Evolutionary conservation across 352 stramenopile genomes (phyloP).

Genomic region (Phytophthora aleatoria): DNA sequence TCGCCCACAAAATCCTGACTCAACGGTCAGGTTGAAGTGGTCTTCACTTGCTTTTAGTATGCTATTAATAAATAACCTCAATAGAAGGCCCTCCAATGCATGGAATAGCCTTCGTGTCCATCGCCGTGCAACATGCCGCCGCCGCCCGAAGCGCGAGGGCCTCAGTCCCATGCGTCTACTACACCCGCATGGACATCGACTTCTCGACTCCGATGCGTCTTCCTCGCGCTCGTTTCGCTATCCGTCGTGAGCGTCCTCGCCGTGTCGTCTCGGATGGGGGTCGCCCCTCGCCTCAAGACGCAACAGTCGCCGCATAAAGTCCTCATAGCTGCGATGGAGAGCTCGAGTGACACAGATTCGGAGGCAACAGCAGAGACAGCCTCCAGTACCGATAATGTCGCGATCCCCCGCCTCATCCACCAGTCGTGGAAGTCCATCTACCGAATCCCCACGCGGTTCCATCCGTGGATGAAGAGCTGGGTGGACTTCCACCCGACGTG

Average conservation of each 20-base stretch:
- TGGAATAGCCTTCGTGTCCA: background rate
- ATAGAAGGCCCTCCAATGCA: constrained; percentile 6
- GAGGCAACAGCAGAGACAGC: background rate
- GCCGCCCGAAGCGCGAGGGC: background rate
- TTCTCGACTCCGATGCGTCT: constrained; percentile 21
- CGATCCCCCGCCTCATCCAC: constrained; percentile 58
- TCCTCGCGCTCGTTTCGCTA: constrained; percentile 29
- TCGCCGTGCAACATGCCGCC: background rate
- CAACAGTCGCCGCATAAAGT: background rate
- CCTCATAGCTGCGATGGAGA: background rate
- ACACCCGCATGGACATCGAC: constrained; percentile 2
- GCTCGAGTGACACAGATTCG: background rate
- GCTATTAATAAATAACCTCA: background rate
- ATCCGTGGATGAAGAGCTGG: constrained; percentile 66
- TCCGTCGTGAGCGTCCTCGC: constrained; percentile 19
- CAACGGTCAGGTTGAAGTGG: constrained; percentile 3
- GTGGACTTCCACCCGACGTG: constrained; percentile 41
- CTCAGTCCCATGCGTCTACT: background rate
- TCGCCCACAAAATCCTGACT: constrained; percentile 50
- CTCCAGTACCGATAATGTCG: background rate
- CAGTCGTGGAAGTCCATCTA: constrained; percentile 57
- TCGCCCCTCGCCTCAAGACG: background rate
- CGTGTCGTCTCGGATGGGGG: constrained; percentile 19
- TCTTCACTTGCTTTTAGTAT: background rate
- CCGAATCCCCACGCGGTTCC: constrained; percentile 49